Conservation (phyloP, 2,329 filamentous ascomycete genomes). For the Alternaria dauci region DNA sequence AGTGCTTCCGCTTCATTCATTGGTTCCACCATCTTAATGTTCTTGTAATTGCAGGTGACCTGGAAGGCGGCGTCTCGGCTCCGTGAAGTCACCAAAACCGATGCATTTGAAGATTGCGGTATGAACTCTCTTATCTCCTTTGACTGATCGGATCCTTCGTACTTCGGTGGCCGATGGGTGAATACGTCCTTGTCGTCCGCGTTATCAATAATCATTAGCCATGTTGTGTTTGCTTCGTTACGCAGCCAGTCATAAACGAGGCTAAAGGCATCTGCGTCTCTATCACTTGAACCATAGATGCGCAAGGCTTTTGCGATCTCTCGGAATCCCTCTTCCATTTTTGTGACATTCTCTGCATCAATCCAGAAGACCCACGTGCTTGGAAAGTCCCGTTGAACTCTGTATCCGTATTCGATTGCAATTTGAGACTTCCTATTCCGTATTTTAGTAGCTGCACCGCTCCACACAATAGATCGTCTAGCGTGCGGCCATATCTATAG, state of each 20-base stretch:
- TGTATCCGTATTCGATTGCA: slow-evolving; percentile 26
- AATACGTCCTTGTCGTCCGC: slow-evolving; percentile 27
- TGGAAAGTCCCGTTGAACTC: slow-evolving; percentile 12
- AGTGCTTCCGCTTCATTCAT: slow-evolving; percentile 27
- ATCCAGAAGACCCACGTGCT: slow-evolving; percentile 28
- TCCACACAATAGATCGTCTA: neutral
- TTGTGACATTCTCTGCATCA: slow-evolving; percentile 17
- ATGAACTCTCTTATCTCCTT: slow-evolving; percentile 18
- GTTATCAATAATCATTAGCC: slow-evolving; percentile 36
- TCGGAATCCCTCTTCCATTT: slow-evolving; percentile 13
- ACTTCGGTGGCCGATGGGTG: neutral
- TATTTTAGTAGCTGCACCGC: neutral
- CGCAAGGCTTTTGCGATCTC: neutral
- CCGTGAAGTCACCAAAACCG: slow-evolving; percentile 26
- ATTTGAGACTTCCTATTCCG: slow-evolving; percentile 27
- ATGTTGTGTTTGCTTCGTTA: slow-evolving; percentile 21
- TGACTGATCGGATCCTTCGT: neutral
- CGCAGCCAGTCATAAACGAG: slow-evolving; percentile 25
- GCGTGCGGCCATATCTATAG: slow-evolving; percentile 1
- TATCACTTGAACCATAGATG: slow-evolving; percentile 19
- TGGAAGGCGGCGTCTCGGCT: slow-evolving; percentile 21
- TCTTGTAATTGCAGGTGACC: slow-evolving; percentile 25
- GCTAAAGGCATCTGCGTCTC: slow-evolving; percentile 17
- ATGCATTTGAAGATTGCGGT: slow-evolving; percentile 22
- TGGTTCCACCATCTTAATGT: slow-evolving; percentile 17